Base-by-base conservation (phyloP, 371 early-diverging fungal species). In the Lichtheimia ornata region DNA sequence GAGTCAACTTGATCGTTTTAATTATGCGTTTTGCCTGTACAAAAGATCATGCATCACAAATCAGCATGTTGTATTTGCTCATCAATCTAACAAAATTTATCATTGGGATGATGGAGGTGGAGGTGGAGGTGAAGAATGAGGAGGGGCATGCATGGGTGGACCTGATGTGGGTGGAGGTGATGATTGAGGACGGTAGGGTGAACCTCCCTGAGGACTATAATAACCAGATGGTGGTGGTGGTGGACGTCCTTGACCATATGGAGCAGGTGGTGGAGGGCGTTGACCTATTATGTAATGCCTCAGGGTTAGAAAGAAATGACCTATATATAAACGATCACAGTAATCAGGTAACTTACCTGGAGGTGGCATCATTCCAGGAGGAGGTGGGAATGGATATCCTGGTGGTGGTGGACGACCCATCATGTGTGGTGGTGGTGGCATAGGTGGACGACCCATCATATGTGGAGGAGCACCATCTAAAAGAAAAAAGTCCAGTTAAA, bases 331-430 rank as follows among this genome's bases (percentile, higher is more conserved):
- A 35, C 9, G 44, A 62, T 63, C 20, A 52, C 62, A 18, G 5
- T 20, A 28, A 61, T 47, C 30, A 65, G 62, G 20, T 65, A 45
- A n/a, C 17, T 56, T 27, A 54, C 50, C 56, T 12, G 61, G 57
- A 42, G 70, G 74, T 56, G 75, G 79, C 56, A 74, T 73, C 65
- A 75, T 73, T 2, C 82, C 79, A 41, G 74, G 75, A 30, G 81
- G 79, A 45, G 81, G 84, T 41, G 73, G 73, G n/a, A 74, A 67
- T 27, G 72, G 81, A 27, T 76, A 82, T 27, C 80, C 74, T 45
- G 71, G 66, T 24, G 73, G 69, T 51, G 83, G 84, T 55, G 76
- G 68, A n/a, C 70, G 65, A 22, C 62, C 62, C 74, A 73, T 77
- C 76, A 72, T 81, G 73, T 72, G 79, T 66, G 76, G 72, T 61